Percentiles rank a stretch among this genome's conserved stretches.
Evolutionary conservation across 495 filamentous ascomycete species (phyloP).

Genomic region (Lasiosphaeris hirsuta): DNA sequence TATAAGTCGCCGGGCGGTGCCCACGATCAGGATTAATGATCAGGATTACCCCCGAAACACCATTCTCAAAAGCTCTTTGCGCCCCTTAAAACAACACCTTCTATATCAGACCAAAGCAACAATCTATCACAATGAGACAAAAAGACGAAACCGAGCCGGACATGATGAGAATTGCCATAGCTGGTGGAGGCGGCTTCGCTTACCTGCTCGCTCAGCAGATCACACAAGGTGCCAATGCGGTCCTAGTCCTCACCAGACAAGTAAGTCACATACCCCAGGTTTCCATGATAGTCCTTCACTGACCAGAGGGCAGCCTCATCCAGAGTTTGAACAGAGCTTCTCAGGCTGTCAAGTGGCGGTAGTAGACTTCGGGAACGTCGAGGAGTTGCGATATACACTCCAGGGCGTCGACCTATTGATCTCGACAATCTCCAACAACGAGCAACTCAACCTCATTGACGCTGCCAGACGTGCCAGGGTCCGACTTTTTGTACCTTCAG

Average conservation of each 20-base stretch:
- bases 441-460: constrained; percentile 70
- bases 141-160: constrained; percentile 26
- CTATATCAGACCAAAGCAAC: constrained; percentile 14
- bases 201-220: constrained; percentile 59
- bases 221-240: constrained; percentile 57
- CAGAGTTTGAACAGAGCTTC: constrained; percentile 40
- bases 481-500: constrained; percentile 67
- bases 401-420: constrained; percentile 70
- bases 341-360: constrained; percentile 56
- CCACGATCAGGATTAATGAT: neutral
- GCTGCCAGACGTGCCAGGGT: constrained; percentile 64
- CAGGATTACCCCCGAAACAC: neutral
- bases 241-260: constrained; percentile 63
- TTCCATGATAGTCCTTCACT: neutral
- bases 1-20: too few relatives aligned
- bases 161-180: constrained; percentile 72
- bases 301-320: constrained; percentile 20
- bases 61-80: too few relatives aligned
- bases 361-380: constrained; percentile 59
- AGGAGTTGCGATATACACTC: constrained; percentile 58
- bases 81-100: neutral
- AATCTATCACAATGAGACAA: constrained; percentile 33
- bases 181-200: constrained; percentile 67
- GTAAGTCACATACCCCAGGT: constrained; percentile 37
- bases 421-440: constrained; percentile 62